Evolutionary conservation across 1,284 basidiomycete species (phyloP).

Genomic region (Ustilago nuda): DNA sequence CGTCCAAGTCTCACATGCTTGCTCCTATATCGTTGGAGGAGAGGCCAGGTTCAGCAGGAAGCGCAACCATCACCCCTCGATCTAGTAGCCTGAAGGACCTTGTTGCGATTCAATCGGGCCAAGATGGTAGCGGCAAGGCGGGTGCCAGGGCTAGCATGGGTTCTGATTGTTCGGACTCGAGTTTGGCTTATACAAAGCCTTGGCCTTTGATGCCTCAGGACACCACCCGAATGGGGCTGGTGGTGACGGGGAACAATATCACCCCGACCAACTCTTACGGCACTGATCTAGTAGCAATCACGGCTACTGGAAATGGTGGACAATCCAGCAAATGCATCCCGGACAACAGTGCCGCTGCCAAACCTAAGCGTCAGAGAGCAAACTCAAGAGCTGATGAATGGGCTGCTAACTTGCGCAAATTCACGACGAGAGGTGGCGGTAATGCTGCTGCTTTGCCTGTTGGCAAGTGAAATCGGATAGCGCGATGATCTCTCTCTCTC

Average conservation of each 20-base stretch:
- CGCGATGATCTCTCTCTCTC: background rate
- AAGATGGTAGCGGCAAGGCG: background rate
- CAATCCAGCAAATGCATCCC: constrained; percentile 32
- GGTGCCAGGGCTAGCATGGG: constrained; percentile 17
- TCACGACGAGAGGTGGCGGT: constrained; percentile 11
- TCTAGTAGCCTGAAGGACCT: constrained; percentile 42
- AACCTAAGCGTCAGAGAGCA: constrained; percentile 24
- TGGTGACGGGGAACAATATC: constrained; percentile 22
- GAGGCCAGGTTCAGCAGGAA: constrained; percentile 8
- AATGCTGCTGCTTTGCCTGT: constrained; percentile 4
- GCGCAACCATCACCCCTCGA: constrained; percentile 30
- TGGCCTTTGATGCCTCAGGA: constrained; percentile 23
- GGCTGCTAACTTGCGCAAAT: constrained; percentile 32
- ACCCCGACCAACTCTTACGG: constrained; percentile 47
- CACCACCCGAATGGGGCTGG: background rate
- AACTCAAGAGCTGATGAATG: constrained; percentile 47
- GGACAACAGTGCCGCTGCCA: constrained; percentile 16
- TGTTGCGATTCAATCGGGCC: constrained; percentile 11
- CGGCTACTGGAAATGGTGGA: background rate
- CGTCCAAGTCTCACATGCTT: constrained; percentile 10
- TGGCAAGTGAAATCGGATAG: constrained; percentile 7
- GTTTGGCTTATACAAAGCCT: constrained; percentile 46
- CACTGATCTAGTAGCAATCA: constrained; percentile 17
- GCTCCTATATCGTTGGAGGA: background rate
- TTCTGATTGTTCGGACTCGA: constrained; percentile 30